A percentile compares a stretch with the other conserved stretches of the same genome.
phyloP scores from a whole-genome alignment of 2,329 filamentous ascomycete species.

The Cercospora citrullina region DNA sequence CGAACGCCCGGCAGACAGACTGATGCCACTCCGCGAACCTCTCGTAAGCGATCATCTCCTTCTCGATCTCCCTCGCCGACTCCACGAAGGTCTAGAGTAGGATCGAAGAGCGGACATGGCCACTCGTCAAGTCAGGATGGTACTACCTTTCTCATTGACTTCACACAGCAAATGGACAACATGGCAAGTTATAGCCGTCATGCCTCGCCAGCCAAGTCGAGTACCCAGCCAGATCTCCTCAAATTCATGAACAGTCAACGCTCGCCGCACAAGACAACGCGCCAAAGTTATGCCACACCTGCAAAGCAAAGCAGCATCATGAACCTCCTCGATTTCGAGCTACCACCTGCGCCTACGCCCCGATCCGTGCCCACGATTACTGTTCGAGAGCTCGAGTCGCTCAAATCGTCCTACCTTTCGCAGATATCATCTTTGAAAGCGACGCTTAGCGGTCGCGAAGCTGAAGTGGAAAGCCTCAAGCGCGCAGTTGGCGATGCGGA shows the following conservation, averaged over 20 bases:
- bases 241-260: slow-evolving; percentile 45
- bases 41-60: slow-evolving; percentile 45
- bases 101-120: slow-evolving; percentile 43
- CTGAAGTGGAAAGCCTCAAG: slow-evolving; percentile 84
- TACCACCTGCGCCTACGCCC: slow-evolving; percentile 90
- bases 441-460: slow-evolving; percentile 87
- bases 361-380: slow-evolving; percentile 88
- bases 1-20: slow-evolving; percentile 28
- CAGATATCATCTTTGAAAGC: slow-evolving; percentile 95
- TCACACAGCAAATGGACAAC: slow-evolving; percentile 73
- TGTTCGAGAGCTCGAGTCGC: slow-evolving; percentile 83
- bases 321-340: slow-evolving; percentile 83
- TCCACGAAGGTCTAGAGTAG: slow-evolving; percentile 46
- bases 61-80: slow-evolving; percentile 53
- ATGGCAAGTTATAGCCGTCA: slow-evolving; percentile 51
- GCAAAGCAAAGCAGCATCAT: slow-evolving; percentile 54
- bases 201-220: slow-evolving; percentile 54
- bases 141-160: slow-evolving; percentile 78
- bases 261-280: slow-evolving; percentile 45
- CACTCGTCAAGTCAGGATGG: slow-evolving; percentile 57
- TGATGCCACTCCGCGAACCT: slow-evolving; percentile 53
- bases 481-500: slow-evolving; percentile 87
- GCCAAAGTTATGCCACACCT: slow-evolving; percentile 43
- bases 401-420: slow-evolving; percentile 87
- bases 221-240: slow-evolving; percentile 51